Evolutionary conservation across 2,329 filamentous ascomycete genomes (phyloP).

Genomic region (Alternaria alternata): DNA sequence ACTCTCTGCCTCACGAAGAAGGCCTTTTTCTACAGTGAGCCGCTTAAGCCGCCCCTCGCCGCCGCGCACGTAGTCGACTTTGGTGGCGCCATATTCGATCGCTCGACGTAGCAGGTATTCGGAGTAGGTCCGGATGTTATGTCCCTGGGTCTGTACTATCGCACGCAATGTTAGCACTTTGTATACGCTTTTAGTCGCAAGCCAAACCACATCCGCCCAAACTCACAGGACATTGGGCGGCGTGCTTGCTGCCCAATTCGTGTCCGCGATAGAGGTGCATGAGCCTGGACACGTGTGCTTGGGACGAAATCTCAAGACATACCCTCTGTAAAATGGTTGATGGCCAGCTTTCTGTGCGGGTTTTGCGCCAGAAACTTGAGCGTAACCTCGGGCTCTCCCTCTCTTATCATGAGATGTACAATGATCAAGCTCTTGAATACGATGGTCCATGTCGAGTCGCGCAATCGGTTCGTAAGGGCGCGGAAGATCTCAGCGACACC

Average conservation of each 20-base stretch:
- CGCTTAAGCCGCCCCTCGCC: slow-evolving; percentile 85
- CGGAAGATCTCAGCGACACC: slow-evolving; percentile 96
- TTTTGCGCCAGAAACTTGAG: slow-evolving; percentile 84
- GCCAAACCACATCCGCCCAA: not conserved
- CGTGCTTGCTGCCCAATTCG: slow-evolving; percentile 4
- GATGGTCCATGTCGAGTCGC: slow-evolving; percentile 99
- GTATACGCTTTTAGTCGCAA: not conserved
- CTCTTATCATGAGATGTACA: slow-evolving; percentile 95
- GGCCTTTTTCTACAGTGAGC: slow-evolving; percentile 87
- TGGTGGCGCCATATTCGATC: slow-evolving; percentile 81
- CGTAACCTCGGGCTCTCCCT: slow-evolving; percentile 89
- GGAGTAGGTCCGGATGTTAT: slow-evolving; percentile 91
- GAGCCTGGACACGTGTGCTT: not conserved
- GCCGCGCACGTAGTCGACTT: slow-evolving; percentile 86
- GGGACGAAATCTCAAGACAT: slow-evolving; percentile 47
- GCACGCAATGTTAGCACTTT: slow-evolving; percentile 49
- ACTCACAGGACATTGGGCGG: slow-evolving; percentile 5
- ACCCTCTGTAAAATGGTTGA: slow-evolving; percentile 94
- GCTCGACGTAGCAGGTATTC: slow-evolving; percentile 86
- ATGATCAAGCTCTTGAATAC: slow-evolving; percentile 98
- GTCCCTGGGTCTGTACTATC: slow-evolving; percentile 92
- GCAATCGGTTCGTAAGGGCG: slow-evolving; percentile 83
- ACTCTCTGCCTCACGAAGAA: slow-evolving; percentile 88
- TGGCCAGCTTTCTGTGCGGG: slow-evolving; percentile 77
- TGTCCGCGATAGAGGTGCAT: slow-evolving; percentile 3